Conservation (phyloP, 441 rosid genomes). For the Bruguiera hainesii region DNA sequence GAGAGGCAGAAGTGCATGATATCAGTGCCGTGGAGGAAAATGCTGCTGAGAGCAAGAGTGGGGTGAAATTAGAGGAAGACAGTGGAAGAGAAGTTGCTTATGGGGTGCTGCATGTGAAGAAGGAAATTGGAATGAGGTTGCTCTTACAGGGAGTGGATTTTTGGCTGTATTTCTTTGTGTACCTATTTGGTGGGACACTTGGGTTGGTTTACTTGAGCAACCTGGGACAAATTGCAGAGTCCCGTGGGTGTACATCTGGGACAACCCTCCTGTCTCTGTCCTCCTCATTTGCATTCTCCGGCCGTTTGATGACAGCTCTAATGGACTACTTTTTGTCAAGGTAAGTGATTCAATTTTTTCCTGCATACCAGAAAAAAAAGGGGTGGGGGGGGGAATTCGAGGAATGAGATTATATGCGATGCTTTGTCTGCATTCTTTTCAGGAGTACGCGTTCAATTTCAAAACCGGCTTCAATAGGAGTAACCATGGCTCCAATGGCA, state of each 20-base stretch:
- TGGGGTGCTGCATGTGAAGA: background rate
- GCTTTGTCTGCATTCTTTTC: background rate
- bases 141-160: background rate
- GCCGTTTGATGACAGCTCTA: background rate
- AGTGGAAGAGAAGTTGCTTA: background rate
- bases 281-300: background rate
- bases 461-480: conserved; percentile 52
- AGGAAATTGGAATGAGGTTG: background rate
- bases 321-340: conserved; percentile 1
- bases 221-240: background rate
- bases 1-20: conserved; percentile 32
- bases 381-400: too few species aligned
- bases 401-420: too few species aligned
- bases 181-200: background rate
- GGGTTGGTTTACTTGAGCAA: background rate
- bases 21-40: conserved; percentile 18
- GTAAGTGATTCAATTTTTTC: background rate
- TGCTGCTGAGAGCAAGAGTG: conserved; percentile 7
- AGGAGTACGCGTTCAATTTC: conserved; percentile 46
- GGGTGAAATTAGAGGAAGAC: conserved; percentile 16
- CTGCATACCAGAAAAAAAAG: too few species aligned
- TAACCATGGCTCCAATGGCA: conserved; percentile 57
- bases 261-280: background rate
- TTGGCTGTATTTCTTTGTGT: background rate
- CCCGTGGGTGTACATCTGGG: background rate